Base-by-base conservation (phyloP, 208 protist species). In the Trypanosoma cruzi region DNA sequence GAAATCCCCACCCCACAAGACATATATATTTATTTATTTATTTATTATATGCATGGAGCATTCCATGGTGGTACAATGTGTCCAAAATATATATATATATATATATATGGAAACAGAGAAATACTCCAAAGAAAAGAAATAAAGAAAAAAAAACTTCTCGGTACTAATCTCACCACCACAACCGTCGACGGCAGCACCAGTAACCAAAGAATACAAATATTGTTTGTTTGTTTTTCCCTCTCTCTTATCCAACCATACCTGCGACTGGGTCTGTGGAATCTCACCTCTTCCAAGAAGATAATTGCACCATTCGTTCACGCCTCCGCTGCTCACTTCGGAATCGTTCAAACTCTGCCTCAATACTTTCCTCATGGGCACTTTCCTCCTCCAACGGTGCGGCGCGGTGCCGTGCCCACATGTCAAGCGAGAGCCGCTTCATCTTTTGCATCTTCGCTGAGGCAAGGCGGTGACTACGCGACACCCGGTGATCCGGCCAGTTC, bases 381-480 rank as follows among this genome's bases (percentile, higher is more conserved):
- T 87, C 86, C 61, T 87, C 26, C 4, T 86, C 68, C 6, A 93
- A 61, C 13, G 90, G 73, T 0, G 90, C 90, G 10, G 80, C 84
- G 22, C 90, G 78, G 71, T 96, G 90, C 28, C 71, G 61, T 64
- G 80, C 80, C 88, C 90, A 96, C 87, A 93, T 94, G 44, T 55
- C 77, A 26, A 94, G 66, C 5, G 90, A 89, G 0, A 96, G 37
- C 36, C 48, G 64, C 68, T 92, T 92, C 64, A 96, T 56, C 59
- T 90, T 92, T 32, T 80, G 80, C 44, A 89, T 36, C 69, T 96
- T 96, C 50, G 68, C 66, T 3, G 49, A 44, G 0, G 84, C 90
- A 2, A 94, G 67, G 10, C 74, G 74, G 61, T 96, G 90, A 36
- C 54, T n/a, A 6, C 56, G 75, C 18, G 73, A 80, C 14, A 68